These are phyloP conservation scores for Chaetomiaceae sp. DNA, from an alignment of 2,329 filamentous ascomycete species.

Conservation along the genomic window DNA sequence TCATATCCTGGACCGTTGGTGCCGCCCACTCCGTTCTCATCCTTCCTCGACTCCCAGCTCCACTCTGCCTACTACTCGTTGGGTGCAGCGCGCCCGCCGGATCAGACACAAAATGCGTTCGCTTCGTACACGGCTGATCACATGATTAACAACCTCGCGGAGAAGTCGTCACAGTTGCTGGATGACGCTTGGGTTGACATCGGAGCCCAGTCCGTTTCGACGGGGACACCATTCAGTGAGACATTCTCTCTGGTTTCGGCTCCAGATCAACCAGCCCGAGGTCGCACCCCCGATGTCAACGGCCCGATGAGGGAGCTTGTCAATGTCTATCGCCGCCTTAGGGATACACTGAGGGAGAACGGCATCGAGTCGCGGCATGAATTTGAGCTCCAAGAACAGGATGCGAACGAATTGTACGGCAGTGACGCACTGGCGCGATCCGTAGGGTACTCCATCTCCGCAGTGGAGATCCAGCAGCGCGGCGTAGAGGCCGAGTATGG, in stretches of 20 bases:
- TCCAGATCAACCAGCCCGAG: constrained; percentile 25
- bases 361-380: constrained; percentile 41
- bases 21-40: constrained; percentile 54
- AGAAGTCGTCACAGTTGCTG: constrained; percentile 34
- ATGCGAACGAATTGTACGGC: constrained; percentile 44
- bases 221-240: constrained; percentile 41
- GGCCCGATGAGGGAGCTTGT: constrained; percentile 51
- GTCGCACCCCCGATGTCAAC: constrained; percentile 29
- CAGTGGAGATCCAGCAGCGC: constrained; percentile 87
- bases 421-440: constrained; percentile 60
- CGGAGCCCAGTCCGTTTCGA: constrained; percentile 31
- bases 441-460: constrained; percentile 80
- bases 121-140: constrained; percentile 36
- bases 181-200: constrained; percentile 43
- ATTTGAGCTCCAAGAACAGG: constrained; percentile 29
- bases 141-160: constrained; percentile 40
- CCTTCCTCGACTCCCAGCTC: constrained; percentile 63
- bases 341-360: constrained; percentile 55
- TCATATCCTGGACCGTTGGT: constrained; percentile 71
- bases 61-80: constrained; percentile 40
- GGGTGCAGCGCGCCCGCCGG: constrained; percentile 32
- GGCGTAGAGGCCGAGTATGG: constrained; percentile 71
- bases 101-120: constrained; percentile 35
- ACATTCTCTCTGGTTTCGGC: constrained; percentile 38
- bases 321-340: constrained; percentile 56